phyloP scores from a whole-genome alignment of 768 basidiomycete species.

The Mrakia frigida region DNA sequence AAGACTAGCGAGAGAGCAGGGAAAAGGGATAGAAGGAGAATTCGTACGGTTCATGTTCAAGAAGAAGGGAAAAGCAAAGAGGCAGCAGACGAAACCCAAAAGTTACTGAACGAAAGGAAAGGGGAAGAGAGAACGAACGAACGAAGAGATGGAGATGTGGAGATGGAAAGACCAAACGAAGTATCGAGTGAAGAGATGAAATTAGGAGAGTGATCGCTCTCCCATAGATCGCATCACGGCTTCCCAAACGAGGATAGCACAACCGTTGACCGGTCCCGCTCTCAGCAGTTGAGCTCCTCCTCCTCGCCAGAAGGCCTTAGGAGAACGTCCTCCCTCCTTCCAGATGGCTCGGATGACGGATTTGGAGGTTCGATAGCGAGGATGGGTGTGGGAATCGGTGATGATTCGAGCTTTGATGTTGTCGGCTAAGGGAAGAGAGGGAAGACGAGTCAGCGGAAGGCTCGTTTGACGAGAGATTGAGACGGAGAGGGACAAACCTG shows the following conservation, averaged over 20 bases:
- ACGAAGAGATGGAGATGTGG: neutral
- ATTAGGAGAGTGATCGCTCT: neutral
- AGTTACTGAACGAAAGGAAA: neutral
- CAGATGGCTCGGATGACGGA: constrained; percentile 9
- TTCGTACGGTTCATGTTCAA: constrained; percentile 6
- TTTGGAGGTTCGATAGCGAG: neutral
- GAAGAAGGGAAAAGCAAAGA: neutral
- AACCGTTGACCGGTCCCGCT: neutral
- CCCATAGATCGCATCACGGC: neutral
- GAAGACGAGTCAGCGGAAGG: no score
- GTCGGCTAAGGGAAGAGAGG: neutral
- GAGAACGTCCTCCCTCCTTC: neutral
- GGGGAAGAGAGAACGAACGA: neutral
- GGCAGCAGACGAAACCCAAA: neutral
- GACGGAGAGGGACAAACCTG: neutral
- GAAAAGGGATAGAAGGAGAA: neutral
- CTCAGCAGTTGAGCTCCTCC: neutral
- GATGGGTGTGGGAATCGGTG: neutral
- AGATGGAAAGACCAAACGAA: neutral
- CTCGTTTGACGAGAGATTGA: no score
- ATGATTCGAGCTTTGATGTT: neutral
- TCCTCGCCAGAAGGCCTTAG: constrained; percentile 1
- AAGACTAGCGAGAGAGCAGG: neutral
- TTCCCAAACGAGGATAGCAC: constrained; percentile 7
- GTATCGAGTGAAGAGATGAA: neutral